Percentiles rank a stretch among this genome's conserved stretches.
Evolutionary conservation across 805 yeast genomes (phyloP).

Genomic region (Hanseniaspora jakobsenii): DNA sequence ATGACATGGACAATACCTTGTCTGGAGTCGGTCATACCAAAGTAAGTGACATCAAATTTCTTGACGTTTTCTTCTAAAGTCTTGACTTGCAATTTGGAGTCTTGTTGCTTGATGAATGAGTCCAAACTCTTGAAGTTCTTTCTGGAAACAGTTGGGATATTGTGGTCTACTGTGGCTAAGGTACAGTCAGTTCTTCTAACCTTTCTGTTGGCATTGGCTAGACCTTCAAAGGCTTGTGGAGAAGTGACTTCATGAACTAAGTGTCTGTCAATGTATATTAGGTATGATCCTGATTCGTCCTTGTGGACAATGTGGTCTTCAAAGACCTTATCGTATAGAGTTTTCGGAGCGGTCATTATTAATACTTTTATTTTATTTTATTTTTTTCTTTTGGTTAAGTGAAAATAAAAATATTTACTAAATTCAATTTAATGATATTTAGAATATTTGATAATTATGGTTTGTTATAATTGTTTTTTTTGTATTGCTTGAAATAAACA

Average conservation of each 20-base stretch:
- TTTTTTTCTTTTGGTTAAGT: too few relatives aligned
- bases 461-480: too few relatives aligned
- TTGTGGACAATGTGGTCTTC: conserved; percentile 86
- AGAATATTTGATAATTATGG: too few relatives aligned
- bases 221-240: conserved; percentile 97
- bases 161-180: conserved; percentile 90
- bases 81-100: conserved; percentile 81
- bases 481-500: too few relatives aligned
- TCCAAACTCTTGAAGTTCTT: conserved; percentile 56
- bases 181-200: conserved; percentile 92
- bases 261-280: conserved; percentile 91
- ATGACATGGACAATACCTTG: conserved; percentile 98
- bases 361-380: too few relatives aligned
- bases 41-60: conserved; percentile 78
- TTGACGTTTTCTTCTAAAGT: conserved; percentile 88
- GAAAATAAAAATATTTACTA: not conserved
- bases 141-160: conserved; percentile 91
- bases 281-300: conserved; percentile 75
- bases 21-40: conserved; percentile 87
- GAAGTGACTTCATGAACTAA: conserved; percentile 97
- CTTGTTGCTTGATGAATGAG: conserved; percentile 77
- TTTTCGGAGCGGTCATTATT: conserved; percentile 36
- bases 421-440: not conserved
- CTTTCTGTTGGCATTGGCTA: conserved; percentile 69
- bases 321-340: conserved; percentile 92